Evolutionary conservation across 257 asterid species (phyloP), one percentile per base, ranked within the genome.

Genomic region (Petunia secreta): DNA sequence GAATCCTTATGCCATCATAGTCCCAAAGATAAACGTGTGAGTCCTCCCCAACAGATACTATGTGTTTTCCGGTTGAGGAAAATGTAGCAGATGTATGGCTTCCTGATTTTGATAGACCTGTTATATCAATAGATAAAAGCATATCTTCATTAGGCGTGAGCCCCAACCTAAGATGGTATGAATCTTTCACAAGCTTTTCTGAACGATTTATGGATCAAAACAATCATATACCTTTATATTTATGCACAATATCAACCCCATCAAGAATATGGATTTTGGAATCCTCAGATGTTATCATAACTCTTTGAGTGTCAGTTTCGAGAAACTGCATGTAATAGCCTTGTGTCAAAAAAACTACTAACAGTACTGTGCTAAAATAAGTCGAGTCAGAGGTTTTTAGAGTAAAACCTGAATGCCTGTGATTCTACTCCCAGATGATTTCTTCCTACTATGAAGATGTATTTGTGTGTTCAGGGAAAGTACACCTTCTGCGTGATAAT

Each of bases 271-370:
- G 91, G 63, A 95, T 90, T 86, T 84, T 95, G 64, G 99, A 91
- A 86, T 92, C 99, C 80, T 87, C 93, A 0, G 97, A 93, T 13
- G 98, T 91, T 44, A 95, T 84, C 99, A 95, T 91, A 83, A 91
- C 84, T 79, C 91, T 89, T 52, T 14, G 87, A 59, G 91, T 75
- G 80, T 85, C 86, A 5, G 80, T 83, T 16, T 83, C 82, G 46
- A 89, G 82, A 87, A 89, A 93, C 98, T 93, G 91, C 81, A 79
- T 50, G 66, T 9, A 50, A 69, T 25, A 25, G 16, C 39, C 41
- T 69, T 46, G 25, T 69, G 76, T 69, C 41, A 68, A 16, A 25
- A 69, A 69, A 16, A 69, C 59, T 2, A 36, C 16, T 69, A 77
- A 48, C 54, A 81, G 39, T 6, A 7, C 63, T 67, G 44, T 38